Conservation (phyloP, 768 basidiomycete species). For the Phaffia tasmanica region DNA sequence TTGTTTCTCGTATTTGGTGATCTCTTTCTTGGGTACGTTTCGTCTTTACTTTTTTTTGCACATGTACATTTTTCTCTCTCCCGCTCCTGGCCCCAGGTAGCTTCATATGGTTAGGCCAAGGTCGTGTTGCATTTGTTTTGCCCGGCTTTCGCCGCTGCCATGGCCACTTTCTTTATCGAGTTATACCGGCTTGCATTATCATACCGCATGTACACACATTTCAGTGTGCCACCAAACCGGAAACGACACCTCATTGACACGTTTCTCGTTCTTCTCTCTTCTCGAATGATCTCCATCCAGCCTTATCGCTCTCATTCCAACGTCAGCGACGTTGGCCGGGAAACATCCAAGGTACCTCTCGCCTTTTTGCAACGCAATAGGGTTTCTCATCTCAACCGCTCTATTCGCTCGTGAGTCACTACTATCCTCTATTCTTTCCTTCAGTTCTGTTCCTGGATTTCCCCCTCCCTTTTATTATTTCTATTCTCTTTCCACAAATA, state of each 20-base stretch:
- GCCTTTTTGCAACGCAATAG: constrained; percentile 14
- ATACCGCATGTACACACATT: no score
- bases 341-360: not conserved
- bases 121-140: not conserved
- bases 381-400: constrained; percentile 14
- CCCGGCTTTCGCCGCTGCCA: no score
- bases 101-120: no score
- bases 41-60: not conserved
- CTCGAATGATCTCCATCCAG: not conserved
- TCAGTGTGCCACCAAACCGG: no score
- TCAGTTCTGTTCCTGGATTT: not conserved
- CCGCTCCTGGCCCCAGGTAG: no score
- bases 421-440: not conserved
- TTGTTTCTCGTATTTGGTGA: constrained; percentile 25
- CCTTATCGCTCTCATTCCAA: not conserved
- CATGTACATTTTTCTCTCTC: not conserved
- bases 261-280: not conserved
- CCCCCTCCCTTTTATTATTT: not conserved
- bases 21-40: constrained; percentile 18
- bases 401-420: constrained; percentile 20
- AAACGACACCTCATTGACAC: no score
- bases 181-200: no score
- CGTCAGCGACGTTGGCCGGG: constrained; percentile 1
- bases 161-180: no score
- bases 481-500: not conserved